Evolutionary conservation across 139 green algal species (phyloP).

Genomic region (Asterochloris sp.): DNA sequence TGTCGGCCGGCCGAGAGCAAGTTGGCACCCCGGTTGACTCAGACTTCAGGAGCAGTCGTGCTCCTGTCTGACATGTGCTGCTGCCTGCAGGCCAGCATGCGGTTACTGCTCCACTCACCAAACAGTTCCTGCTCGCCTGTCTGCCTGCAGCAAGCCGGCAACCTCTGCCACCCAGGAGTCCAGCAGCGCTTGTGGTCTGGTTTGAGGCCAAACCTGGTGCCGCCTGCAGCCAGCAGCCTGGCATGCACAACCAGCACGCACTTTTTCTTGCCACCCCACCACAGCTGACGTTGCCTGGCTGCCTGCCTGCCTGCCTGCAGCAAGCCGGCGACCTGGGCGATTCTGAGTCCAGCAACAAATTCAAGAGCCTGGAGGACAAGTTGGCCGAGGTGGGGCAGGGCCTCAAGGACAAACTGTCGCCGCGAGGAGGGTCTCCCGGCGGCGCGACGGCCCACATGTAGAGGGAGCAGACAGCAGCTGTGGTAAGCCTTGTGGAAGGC

Average conservation of each 20-base stretch:
- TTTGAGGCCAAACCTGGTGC: no score
- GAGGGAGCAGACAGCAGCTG: neutral
- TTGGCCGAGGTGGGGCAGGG: conserved; percentile 8
- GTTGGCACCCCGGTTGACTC: no score
- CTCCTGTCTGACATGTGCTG: no score
- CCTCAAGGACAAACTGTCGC: neutral
- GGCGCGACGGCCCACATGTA: neutral
- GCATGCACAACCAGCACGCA: no score
- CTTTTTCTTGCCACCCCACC: no score
- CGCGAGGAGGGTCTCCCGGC: neutral
- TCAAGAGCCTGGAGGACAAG: conserved; percentile 14
- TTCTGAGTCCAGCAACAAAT: conserved; percentile 7
- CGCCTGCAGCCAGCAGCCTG: no score
- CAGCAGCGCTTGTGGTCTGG: neutral
- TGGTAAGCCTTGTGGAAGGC: neutral
- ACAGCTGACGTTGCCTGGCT: no score
- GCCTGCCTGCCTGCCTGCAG: neutral
- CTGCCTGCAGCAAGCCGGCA: conserved; percentile 8
- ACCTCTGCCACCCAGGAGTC: conserved; percentile 4
- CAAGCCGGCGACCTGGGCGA: conserved; percentile 6
- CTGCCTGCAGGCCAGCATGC: no score
- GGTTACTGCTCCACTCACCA: no score
- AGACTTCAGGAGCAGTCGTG: no score
- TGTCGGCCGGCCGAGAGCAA: no score
- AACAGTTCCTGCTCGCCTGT: no score